Base-by-base conservation (phyloP, 345 rosid species). In the sweet orange (Citrus sinensis) region DNA sequence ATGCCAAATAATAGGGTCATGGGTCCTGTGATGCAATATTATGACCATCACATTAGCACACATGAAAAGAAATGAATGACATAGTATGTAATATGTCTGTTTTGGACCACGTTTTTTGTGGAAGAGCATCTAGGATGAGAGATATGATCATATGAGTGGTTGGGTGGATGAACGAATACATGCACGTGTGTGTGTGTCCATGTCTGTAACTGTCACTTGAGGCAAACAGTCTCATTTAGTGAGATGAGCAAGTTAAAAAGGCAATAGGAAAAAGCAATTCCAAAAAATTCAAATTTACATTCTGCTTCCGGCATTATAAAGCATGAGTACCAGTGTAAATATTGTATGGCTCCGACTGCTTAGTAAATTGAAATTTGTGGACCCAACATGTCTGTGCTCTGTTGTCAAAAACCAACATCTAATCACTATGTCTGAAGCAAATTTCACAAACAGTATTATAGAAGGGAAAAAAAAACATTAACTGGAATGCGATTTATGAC, bases 301-400 rank as follows among this genome's bases (percentile, higher is more conserved):
- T 29, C 37, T 70, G 69, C 40, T 79, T 78, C n/a, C 20, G 39
- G 63, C 58, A 76, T 80, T 78, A 30, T 71, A 78, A 67, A 16
- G 83, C 67, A 75, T 70, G 64, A 70, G 67, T 94, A 97, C 99
- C 97, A 97, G 86, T n/a, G 98, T 97, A 83, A 97, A 97, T 84
- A 97, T 93, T 70, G 99, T 94, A 86, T 97, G 99, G 88, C 99
- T 94, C 84, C 99, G 85, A 91, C 99, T 97, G 94, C 99, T 97
- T 58, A 88, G 95, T 81, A 97, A 80, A 87, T 97, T 97, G 86
- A 94, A 97, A 81, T 90, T 97, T 73, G 99, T 97, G 73, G 99
- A 97, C 58, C 99, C 98, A 83, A 97, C 95, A 77, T 97, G 99
- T 55, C 99, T 91, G 85, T 97, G 99, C 86, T 97, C 99, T 97